Evolutionary conservation across 169 alveolate genomes (phyloP), one percentile per base, ranked within the genome.

Genomic region (Nephromyces sp.): DNA sequence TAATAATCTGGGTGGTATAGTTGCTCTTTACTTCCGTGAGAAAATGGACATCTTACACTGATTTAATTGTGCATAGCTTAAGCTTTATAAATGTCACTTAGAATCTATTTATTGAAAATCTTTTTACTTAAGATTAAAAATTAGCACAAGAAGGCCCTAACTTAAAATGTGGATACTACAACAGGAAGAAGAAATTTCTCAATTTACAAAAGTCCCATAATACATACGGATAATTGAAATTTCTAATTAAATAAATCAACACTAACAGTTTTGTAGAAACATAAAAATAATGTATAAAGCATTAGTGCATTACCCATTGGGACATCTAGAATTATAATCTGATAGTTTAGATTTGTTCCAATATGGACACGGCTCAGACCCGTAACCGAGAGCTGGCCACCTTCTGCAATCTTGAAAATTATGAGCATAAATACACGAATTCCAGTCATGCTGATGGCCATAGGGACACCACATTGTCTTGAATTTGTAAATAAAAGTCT

Each of bases 361-460:
- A 1, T 70, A 34, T 21, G 83, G 79, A 31, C 83, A 77, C 15
- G 83, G 83, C 24, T 77, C 83, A 43, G 74, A 52, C 27, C 83
- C 83, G 64, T 77, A 77, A 22, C 78, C 78, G 22, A 68, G 21
- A 25, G 27, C 33, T 6, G 67, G 76, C 0, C 31, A 8, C 2
- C 76, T 64, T 1, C 80, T 57, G 62, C 73, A 72, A 52, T 69
- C 86, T 72, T 81, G 87, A 78, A 75, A 81, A 52, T 77, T 81
- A 75, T 81, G 87, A 27, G 87, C 87, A 35, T 81, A 81, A 52
- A 72, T 79, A 74, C 87, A 81, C 2, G 68, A 74, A 65, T 77
- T 75, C 87, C 87, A 81, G 74, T 81, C 87, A 32, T 81, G 87
- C 68, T 81, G 87, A 6, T 74, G 78, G 30, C 87, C 87, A 71